Conservation (phyloP, 129 eudicot genomes). For the Oenanthe sinensis region DNA sequence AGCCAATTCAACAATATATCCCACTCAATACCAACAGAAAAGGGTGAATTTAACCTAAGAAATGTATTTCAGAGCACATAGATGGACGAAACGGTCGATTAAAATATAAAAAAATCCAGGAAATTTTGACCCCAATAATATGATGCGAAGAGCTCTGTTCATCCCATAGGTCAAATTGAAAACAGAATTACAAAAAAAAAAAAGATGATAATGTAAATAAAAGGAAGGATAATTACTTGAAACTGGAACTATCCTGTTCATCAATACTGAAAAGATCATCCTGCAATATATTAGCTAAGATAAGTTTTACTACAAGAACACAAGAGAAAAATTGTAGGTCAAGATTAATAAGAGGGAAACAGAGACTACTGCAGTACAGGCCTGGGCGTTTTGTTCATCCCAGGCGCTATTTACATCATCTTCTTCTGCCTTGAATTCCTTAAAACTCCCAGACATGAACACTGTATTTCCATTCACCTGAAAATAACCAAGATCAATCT, state of each 20-base stretch:
- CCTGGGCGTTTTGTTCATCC: constrained; percentile 66
- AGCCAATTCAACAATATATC: constrained; percentile 3
- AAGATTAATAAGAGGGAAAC: not conserved
- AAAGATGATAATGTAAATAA: not conserved
- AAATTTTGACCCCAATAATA: not conserved
- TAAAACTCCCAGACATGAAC: constrained; percentile 69
- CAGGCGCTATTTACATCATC: constrained; percentile 43
- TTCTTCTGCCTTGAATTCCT: constrained; percentile 75
- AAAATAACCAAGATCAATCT: constrained; percentile 7
- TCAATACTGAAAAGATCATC: constrained; percentile 70
- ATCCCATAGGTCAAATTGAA: not conserved
- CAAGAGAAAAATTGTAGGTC: not conserved
- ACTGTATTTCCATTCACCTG: constrained; percentile 90
- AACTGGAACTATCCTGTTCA: constrained; percentile 33
- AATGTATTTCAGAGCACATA: not conserved
- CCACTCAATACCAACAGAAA: not conserved
- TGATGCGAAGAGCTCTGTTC: not conserved
- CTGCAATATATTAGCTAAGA: constrained; percentile 31
- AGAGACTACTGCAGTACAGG: constrained; percentile 69
- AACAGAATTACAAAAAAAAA: not conserved
- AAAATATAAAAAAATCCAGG: not conserved
- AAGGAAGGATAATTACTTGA: constrained; percentile 43
- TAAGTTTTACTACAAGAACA: constrained; percentile 11
- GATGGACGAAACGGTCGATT: not conserved
- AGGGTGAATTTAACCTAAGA: not conserved